A percentile compares a stretch with the other conserved stretches of the same genome.
Conservation (phyloP, 108 stramenopile genomes). For the Pseudonitzschia pungens region DNA sequence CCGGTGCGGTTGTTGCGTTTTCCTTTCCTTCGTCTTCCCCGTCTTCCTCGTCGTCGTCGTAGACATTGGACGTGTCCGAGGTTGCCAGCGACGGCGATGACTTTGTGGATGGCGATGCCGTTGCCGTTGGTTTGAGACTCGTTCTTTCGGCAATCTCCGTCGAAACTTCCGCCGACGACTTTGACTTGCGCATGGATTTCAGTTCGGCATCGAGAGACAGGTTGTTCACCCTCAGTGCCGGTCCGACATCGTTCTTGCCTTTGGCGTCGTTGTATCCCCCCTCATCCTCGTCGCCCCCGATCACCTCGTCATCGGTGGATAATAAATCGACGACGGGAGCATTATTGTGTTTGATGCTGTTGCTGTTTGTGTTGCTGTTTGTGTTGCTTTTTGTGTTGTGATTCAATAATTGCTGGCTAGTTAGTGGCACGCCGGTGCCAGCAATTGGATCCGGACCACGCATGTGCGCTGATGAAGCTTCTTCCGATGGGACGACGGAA, state of each 20-base stretch:
- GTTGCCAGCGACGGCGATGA: not conserved
- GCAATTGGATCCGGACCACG: not conserved
- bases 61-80: not conserved
- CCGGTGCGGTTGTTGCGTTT: not conserved
- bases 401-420: not conserved
- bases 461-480: not conserved
- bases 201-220: not conserved
- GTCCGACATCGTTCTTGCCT: not conserved
- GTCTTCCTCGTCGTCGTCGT: slow-evolving; percentile 1
- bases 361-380: no score
- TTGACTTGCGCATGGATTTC: not conserved
- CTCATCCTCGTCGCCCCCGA: not conserved
- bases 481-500: not conserved
- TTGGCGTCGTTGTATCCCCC: not conserved
- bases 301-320: not conserved
- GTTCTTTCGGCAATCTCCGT: not conserved
- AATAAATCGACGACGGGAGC: not conserved
- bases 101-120: slow-evolving; percentile 9
- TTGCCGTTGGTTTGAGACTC: not conserved
- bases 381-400: no score
- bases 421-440: not conserved
- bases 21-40: slow-evolving; percentile 2
- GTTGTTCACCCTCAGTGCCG: not conserved
- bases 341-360: no score
- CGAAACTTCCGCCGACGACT: not conserved